A percentile compares a stretch with the other conserved stretches of the same genome.
Conservation (phyloP, 2,329 filamentous ascomycete species). For the Ophiostoma triangulosporum region DNA sequence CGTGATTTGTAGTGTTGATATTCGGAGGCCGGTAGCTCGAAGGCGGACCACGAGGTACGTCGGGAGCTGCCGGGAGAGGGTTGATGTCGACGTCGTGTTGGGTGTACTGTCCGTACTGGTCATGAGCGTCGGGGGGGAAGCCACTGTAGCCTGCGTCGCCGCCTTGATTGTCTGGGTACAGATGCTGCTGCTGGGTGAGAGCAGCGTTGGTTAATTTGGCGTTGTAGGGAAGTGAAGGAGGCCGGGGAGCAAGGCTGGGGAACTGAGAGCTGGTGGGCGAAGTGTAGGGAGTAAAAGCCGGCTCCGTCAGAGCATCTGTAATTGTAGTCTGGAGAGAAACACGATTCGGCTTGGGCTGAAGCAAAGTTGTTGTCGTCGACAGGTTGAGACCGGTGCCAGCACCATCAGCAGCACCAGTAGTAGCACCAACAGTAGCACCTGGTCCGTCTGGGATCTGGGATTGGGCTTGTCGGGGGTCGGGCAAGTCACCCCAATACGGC, state of each 20-base stretch:
- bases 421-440: slow-evolving; percentile 25
- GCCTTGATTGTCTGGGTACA: not conserved
- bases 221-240: slow-evolving; percentile 39
- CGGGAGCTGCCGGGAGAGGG: slow-evolving; percentile 40
- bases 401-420: slow-evolving; percentile 9
- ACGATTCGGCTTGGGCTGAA: slow-evolving; percentile 34
- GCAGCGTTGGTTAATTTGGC: slow-evolving; percentile 19
- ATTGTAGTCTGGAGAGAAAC: slow-evolving; percentile 41
- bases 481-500: slow-evolving; percentile 47
- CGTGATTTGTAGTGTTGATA: slow-evolving; percentile 18
- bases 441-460: slow-evolving; percentile 17
- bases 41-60: slow-evolving; percentile 46
- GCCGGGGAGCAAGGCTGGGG: slow-evolving; percentile 42
- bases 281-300: slow-evolving; percentile 43
- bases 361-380: slow-evolving; percentile 18
- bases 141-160: not conserved
- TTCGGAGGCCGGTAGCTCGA: slow-evolving; percentile 38
- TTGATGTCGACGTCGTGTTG: slow-evolving; percentile 9
- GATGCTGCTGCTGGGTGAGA: not conserved
- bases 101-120: not conserved
- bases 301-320: slow-evolving; percentile 42
- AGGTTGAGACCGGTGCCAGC: slow-evolving; percentile 21
- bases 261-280: slow-evolving; percentile 41
- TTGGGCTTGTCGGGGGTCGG: slow-evolving; percentile 22
- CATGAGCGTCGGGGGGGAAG: slow-evolving; percentile 15